Evolutionary conservation across 148 eudicot species (phyloP).

Genomic region (Salicornia ramosissima): DNA sequence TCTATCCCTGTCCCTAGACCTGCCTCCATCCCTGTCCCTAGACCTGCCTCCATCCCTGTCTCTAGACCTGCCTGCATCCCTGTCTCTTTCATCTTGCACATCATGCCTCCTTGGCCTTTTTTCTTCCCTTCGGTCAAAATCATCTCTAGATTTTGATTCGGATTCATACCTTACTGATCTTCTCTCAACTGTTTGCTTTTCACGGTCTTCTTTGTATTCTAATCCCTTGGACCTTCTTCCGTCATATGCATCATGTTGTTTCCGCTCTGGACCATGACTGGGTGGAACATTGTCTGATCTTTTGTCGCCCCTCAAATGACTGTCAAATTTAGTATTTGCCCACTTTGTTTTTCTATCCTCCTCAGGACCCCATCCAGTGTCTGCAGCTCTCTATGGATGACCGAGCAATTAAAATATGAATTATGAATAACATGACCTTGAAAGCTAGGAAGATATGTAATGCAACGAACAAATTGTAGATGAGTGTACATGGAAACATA

Average conservation of each 20-base stretch:
- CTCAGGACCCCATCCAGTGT: conserved; percentile 86
- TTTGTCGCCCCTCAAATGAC: conserved; percentile 32
- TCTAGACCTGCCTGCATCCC: conserved; percentile 20
- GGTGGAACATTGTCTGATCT: conserved; percentile 24
- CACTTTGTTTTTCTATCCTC: conserved; percentile 57
- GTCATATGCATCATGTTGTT: conserved; percentile 29
- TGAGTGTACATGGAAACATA: not conserved
- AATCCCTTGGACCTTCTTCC: conserved; percentile 32
- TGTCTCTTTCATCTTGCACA: conserved; percentile 34
- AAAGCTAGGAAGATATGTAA: not conserved
- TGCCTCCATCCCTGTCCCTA: conserved; percentile 14
- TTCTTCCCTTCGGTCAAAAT: conserved; percentile 47
- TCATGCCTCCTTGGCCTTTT: conserved; percentile 44
- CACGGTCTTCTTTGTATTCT: conserved; percentile 30
- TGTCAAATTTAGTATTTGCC: conserved; percentile 54
- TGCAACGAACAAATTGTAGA: not conserved
- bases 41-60: conserved; percentile 14
- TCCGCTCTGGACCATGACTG: conserved; percentile 25
- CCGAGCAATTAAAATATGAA: not conserved
- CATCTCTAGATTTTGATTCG: conserved; percentile 40
- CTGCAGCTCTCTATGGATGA: conserved; percentile 73
- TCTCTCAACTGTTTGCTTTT: conserved; percentile 28
- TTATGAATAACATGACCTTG: too few species aligned
- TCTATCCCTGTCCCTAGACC: conserved; percentile 22
- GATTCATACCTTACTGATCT: conserved; percentile 36